phyloP scores from a whole-genome alignment of 768 basidiomycete species.

The Phlebiopsis gigantea region DNA sequence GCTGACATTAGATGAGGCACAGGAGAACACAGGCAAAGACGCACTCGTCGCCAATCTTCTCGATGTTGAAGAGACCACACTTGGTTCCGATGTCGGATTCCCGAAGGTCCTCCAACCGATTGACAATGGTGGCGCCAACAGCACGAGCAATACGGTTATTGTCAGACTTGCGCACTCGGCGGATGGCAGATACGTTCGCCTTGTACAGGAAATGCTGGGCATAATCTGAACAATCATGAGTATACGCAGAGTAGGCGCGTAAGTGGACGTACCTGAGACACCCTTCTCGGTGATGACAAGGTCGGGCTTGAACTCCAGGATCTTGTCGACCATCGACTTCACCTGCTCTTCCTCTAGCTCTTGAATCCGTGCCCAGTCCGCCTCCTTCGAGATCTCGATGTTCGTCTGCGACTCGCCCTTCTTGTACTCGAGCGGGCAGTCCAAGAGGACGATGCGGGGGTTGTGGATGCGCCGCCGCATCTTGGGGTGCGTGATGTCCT shows the following conservation, averaged over 20 bases:
- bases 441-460: conserved; percentile 83
- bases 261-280: conserved; percentile 67
- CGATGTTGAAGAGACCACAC: conserved; percentile 95
- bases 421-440: conserved; percentile 98
- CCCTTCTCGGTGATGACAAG: conserved; percentile 97
- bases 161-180: conserved; percentile 97
- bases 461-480: conserved; percentile 91
- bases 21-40: conserved; percentile 11
- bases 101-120: conserved; percentile 90
- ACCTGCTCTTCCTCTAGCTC: conserved; percentile 98
- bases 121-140: conserved; percentile 94
- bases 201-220: conserved; percentile 90
- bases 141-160: conserved; percentile 98
- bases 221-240: conserved; percentile 49
- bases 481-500: conserved; percentile 96
- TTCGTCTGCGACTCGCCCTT: conserved; percentile 98
- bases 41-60: conserved; percentile 95
- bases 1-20: background rate
- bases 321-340: conserved; percentile 74
- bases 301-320: conserved; percentile 93
- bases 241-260: background rate
- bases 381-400: conserved; percentile 94
- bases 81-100: conserved; percentile 88
- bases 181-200: conserved; percentile 85
- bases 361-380: conserved; percentile 88